Evolutionary conservation across 495 filamentous ascomycete genomes (phyloP).

Genomic region (Annulohypoxylon bovei): DNA sequence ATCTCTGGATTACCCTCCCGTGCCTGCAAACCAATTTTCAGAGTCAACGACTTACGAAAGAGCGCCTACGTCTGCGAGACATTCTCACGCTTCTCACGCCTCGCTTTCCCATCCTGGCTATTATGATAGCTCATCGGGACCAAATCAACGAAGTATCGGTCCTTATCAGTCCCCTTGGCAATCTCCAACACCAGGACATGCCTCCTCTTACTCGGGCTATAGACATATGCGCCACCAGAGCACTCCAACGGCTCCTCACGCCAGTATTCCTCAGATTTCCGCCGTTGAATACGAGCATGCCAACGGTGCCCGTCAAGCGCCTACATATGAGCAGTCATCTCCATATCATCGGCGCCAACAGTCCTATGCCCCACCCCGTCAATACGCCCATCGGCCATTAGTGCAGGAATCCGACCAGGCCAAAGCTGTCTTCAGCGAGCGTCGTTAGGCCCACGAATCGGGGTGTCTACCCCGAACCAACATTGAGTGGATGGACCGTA

Average conservation of each 20-base stretch:
- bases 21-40: not conserved
- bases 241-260: slow-evolving; percentile 39
- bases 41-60: slow-evolving; percentile 10
- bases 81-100: not conserved
- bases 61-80: not conserved
- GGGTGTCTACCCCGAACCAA: not conserved
- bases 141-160: not conserved
- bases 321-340: slow-evolving; percentile 5
- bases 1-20: slow-evolving; percentile 2
- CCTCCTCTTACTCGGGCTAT: slow-evolving; percentile 13
- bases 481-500: not conserved
- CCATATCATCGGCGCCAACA: slow-evolving; percentile 19
- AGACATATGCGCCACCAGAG: slow-evolving; percentile 52
- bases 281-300: slow-evolving; percentile 7
- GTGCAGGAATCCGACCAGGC: slow-evolving; percentile 23
- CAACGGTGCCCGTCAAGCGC: not conserved
- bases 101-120: not conserved
- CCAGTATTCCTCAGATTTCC: not conserved
- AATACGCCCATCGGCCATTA: not conserved
- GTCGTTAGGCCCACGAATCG: slow-evolving; percentile 14
- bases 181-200: not conserved
- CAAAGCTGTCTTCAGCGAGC: slow-evolving; percentile 23
- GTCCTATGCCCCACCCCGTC: slow-evolving; percentile 16
- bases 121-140: slow-evolving; percentile 9
- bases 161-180: not conserved